Percentiles rank a stretch among this genome's conserved stretches.
Conservation (phyloP, 2,329 filamentous ascomycete species). For the Penicillium palitans region DNA sequence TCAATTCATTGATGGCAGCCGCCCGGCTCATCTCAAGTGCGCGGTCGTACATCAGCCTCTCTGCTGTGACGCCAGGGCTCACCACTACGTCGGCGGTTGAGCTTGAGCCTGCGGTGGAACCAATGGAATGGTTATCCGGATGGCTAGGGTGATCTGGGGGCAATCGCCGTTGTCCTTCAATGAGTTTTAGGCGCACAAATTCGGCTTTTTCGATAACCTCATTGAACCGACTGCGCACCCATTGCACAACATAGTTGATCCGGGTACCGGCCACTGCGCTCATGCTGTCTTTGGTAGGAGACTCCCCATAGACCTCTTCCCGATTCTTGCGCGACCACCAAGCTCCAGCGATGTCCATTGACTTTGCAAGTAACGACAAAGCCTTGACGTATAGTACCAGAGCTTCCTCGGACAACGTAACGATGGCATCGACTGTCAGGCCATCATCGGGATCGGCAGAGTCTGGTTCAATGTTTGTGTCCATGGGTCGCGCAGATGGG, state of each 20-base stretch:
- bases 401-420: constrained; percentile 88
- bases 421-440: constrained; percentile 80
- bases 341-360: constrained; percentile 88
- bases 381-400: constrained; percentile 96
- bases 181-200: constrained; percentile 81
- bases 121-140: constrained; percentile 70
- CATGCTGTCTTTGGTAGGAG: constrained; percentile 46
- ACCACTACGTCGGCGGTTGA: constrained; percentile 76
- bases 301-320: constrained; percentile 56
- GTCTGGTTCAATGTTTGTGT: constrained; percentile 45
- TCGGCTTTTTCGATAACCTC: constrained; percentile 96
- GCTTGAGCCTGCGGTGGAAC: constrained; percentile 59
- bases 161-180: constrained; percentile 80
- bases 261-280: constrained; percentile 61
- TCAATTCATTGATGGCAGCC: constrained; percentile 93
- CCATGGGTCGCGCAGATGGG: constrained; percentile 29
- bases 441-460: constrained; percentile 61
- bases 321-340: constrained; percentile 86
- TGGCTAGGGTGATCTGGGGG: constrained; percentile 84
- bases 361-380: constrained; percentile 82
- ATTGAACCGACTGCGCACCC: constrained; percentile 92
- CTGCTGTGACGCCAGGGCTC: constrained; percentile 85
- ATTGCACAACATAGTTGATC: constrained; percentile 93
- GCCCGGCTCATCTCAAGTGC: constrained; percentile 95
- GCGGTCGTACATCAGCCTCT: constrained; percentile 97